phyloP scores from a whole-genome alignment of 805 yeast species.

The Candida odintsovae region DNA sequence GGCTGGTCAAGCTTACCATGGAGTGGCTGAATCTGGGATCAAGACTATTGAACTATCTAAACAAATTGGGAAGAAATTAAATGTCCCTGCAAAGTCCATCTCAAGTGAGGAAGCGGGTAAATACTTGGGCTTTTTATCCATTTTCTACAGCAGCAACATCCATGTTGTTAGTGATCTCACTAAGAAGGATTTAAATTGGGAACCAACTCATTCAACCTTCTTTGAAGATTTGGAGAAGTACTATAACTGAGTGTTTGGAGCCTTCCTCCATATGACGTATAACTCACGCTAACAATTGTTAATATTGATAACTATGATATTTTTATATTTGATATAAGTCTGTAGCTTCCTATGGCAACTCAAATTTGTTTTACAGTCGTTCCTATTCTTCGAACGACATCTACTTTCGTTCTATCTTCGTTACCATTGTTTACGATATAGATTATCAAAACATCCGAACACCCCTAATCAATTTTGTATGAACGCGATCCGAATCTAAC shows the following conservation, averaged over 20 bases:
- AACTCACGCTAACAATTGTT: no score
- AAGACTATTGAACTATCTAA: constrained; percentile 23
- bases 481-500: neutral
- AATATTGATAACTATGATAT: no score
- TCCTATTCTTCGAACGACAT: no score
- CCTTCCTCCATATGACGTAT: no score
- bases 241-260: constrained; percentile 4
- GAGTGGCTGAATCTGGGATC: constrained; percentile 23
- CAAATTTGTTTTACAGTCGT: no score
- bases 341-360: no score
- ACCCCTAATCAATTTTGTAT: neutral
- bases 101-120: constrained; percentile 11
- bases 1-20: constrained; percentile 25
- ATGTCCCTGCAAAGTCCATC: constrained; percentile 15
- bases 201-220: constrained; percentile 18
- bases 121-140: constrained; percentile 13
- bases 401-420: no score
- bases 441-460: neutral
- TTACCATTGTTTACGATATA: no score
- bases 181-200: constrained; percentile 24
- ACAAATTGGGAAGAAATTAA: constrained; percentile 19
- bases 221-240: constrained; percentile 20
- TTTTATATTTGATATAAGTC: no score
- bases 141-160: constrained; percentile 8
- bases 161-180: constrained; percentile 18